Conservation (phyloP, 371 early-diverging fungal species). For the Mortierella sp. region DNA sequence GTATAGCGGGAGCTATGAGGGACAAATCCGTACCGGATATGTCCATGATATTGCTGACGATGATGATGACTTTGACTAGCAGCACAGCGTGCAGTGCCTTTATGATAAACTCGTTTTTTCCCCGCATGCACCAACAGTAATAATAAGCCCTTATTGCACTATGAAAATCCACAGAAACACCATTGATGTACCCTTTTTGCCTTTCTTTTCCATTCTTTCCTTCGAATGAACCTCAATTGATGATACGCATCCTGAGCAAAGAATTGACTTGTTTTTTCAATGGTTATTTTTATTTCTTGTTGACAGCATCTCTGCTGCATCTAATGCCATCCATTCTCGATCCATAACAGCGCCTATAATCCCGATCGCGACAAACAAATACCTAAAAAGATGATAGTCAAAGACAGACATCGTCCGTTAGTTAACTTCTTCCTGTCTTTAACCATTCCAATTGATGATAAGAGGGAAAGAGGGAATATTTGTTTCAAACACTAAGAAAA, state of each 20-base stretch:
- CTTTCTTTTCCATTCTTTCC: not conserved
- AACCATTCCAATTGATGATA: not conserved
- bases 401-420: not conserved
- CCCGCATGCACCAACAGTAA: not conserved
- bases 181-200: too few species aligned
- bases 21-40: not conserved
- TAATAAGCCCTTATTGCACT: not conserved
- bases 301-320: not conserved
- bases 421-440: not conserved
- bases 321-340: not conserved
- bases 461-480: conserved; percentile 34
- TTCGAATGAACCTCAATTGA: not conserved
- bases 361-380: not conserved
- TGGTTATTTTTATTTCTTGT: not conserved
- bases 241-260: not conserved
- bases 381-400: conserved; percentile 12
- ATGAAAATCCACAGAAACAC: not conserved
- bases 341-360: not conserved
- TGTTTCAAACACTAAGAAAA: conserved; percentile 59
- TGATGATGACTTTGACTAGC: not conserved
- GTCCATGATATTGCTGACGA: not conserved
- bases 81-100: too few species aligned
- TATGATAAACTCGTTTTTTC: too few species aligned
- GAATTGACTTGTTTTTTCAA: not conserved
- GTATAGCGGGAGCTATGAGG: not conserved